Evolutionary conservation across 108 stramenopile genomes (phyloP).

Genomic region (Asterionellopsis glacialis): DNA sequence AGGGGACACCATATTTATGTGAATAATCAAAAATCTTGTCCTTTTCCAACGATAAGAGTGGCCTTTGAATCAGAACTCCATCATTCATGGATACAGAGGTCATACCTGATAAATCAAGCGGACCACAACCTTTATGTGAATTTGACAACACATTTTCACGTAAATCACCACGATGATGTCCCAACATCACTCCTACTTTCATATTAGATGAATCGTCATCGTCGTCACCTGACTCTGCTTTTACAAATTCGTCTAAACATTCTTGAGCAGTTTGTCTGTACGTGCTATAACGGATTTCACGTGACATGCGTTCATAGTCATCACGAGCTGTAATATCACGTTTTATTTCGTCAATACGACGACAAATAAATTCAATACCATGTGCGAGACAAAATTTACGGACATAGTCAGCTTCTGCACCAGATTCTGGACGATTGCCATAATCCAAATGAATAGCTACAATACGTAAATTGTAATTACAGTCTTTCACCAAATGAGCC

Average conservation of each 20-base stretch:
- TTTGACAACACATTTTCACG: constrained; percentile 96
- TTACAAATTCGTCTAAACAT: constrained; percentile 7
- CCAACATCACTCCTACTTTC: constrained; percentile 84
- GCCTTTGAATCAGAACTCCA: constrained; percentile 86
- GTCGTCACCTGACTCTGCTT: background rate
- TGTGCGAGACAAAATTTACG: constrained; percentile 58
- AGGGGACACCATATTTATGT: constrained; percentile 90
- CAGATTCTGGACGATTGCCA: constrained; percentile 93
- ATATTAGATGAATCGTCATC: background rate
- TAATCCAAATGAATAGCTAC: constrained; percentile 92
- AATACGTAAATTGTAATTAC: constrained; percentile 40
- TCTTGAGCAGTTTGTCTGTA: constrained; percentile 63
- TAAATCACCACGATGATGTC: constrained; percentile 97
- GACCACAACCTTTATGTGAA: constrained; percentile 87
- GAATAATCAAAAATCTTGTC: constrained; percentile 83
- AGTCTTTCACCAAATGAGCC: constrained; percentile 42
- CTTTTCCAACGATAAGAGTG: constrained; percentile 82
- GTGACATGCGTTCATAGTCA: constrained; percentile 86
- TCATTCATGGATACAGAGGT: constrained; percentile 76
- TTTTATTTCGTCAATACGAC: constrained; percentile 86
- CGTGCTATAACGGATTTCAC: constrained; percentile 80
- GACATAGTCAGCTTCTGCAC: constrained; percentile 85
- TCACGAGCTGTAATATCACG: constrained; percentile 90
- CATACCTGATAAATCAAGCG: constrained; percentile 87
- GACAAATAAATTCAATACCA: constrained; percentile 52